Evolutionary conservation across 2,329 filamentous ascomycete genomes (phyloP).

Genomic region (Colletotrichum kahawae): DNA sequence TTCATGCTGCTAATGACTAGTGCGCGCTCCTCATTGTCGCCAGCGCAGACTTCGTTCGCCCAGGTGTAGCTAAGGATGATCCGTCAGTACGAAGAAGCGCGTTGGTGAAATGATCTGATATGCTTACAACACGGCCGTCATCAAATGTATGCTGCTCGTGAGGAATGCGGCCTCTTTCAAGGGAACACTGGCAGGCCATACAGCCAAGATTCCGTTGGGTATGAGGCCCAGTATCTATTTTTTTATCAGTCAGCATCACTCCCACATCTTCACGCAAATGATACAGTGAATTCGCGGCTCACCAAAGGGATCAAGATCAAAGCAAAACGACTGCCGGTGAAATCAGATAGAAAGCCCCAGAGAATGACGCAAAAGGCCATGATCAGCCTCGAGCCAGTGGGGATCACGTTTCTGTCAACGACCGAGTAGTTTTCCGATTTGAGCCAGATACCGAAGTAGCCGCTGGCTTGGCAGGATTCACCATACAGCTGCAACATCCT

Average conservation of each 20-base stretch:
- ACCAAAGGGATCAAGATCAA: not conserved
- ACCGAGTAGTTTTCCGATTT: constrained; percentile 29
- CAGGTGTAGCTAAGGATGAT: not conserved
- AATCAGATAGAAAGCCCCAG: constrained; percentile 29
- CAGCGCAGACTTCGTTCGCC: constrained; percentile 8
- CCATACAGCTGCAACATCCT: not conserved
- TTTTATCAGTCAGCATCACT: not conserved
- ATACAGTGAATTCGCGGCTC: not conserved
- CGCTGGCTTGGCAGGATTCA: not conserved
- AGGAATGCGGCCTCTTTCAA: constrained; percentile 5
- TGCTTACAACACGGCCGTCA: constrained; percentile 9
- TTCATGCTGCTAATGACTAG: constrained; percentile 36
- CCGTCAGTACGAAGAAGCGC: not conserved
- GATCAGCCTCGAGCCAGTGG: constrained; percentile 28
- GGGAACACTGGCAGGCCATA: not conserved
- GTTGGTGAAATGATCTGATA: not conserved
- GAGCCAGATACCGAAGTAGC: constrained; percentile 29
- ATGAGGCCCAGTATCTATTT: not conserved
- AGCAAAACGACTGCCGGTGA: not conserved
- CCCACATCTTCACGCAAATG: not conserved
- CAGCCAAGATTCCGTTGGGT: constrained; percentile 2
- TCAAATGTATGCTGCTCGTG: constrained; percentile 5
- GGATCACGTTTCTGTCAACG: constrained; percentile 26
- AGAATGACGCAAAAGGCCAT: constrained; percentile 18
- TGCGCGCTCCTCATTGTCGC: constrained; percentile 33